phyloP scores from a whole-genome alignment of 1,139 yeast genomes.

The Scheffersomyces quercinus region DNA sequence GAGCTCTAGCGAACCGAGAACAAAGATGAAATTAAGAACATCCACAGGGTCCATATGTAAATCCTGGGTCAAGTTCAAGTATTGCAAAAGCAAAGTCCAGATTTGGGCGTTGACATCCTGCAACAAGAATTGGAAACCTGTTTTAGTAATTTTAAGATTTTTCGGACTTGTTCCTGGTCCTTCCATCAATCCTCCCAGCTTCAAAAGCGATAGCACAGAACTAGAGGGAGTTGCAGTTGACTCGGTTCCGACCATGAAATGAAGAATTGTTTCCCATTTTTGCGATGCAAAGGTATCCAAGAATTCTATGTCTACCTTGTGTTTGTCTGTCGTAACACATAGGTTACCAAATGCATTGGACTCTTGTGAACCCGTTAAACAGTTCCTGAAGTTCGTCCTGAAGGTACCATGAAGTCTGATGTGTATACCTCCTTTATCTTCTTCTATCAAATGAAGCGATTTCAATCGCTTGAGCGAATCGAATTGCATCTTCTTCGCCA shows the following conservation, averaged over 20 bases:
- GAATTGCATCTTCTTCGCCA: slow-evolving; percentile 54
- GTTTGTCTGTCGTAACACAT: slow-evolving; percentile 32
- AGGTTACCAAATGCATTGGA: slow-evolving; percentile 48
- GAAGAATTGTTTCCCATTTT: slow-evolving; percentile 94
- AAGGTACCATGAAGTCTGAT: slow-evolving; percentile 73
- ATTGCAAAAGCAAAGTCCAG: slow-evolving; percentile 89
- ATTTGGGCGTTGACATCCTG: slow-evolving; percentile 94
- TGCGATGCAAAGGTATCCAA: slow-evolving; percentile 79
- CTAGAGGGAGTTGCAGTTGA: slow-evolving; percentile 63
- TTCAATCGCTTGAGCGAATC: slow-evolving; percentile 81
- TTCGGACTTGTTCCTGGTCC: slow-evolving; percentile 35
- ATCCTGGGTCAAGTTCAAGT: slow-evolving; percentile 79
- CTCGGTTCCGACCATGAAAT: slow-evolving; percentile 96
- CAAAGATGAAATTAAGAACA: slow-evolving; percentile 87
- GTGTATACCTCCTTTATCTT: slow-evolving; percentile 53
- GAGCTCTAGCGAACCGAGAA: slow-evolving; percentile 87
- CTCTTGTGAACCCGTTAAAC: slow-evolving; percentile 75
- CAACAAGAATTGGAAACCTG: slow-evolving; percentile 88
- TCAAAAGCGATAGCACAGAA: slow-evolving; percentile 63
- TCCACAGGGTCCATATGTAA: slow-evolving; percentile 95
- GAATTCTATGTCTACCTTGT: slow-evolving; percentile 60
- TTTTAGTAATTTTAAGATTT: slow-evolving; percentile 73
- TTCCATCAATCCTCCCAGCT: slow-evolving; percentile 87
- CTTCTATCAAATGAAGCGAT: slow-evolving; percentile 73
- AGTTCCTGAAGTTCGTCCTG: slow-evolving; percentile 72